Conservation (phyloP, 176 grass and related monocot species). For the Carex cristatella region DNA sequence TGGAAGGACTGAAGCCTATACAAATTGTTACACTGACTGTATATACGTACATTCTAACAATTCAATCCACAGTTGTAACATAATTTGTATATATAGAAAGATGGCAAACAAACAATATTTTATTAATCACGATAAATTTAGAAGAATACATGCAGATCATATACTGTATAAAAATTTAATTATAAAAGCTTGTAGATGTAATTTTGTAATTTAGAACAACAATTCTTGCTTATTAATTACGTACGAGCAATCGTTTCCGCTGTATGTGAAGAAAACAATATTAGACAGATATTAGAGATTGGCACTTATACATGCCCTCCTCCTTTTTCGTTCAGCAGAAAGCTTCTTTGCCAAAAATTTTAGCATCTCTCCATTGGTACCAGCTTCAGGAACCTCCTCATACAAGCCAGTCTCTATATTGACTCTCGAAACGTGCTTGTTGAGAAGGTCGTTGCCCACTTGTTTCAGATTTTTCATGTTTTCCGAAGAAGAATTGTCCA, state of each 20-base stretch:
- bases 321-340: conserved; percentile 5
- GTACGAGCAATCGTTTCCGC: background rate
- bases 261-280: background rate
- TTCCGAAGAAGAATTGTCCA: conserved; percentile 23
- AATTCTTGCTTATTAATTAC: background rate
- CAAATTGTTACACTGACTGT: no score
- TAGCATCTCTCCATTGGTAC: conserved; percentile 51
- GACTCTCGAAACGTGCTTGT: conserved; percentile 34
- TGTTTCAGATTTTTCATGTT: conserved; percentile 32
- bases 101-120: no score
- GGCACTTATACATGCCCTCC: background rate
- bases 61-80: no score
- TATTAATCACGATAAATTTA: no score
- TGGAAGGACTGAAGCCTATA: no score
- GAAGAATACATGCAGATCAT: no score
- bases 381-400: background rate
- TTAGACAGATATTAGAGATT: background rate
- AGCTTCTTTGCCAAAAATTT: conserved; percentile 24
- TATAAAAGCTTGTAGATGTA: no score
- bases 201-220: background rate
- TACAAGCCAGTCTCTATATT: conserved; percentile 42
- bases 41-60: no score
- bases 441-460: conserved; percentile 35
- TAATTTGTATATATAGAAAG: no score
- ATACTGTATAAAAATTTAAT: no score